Evolutionary conservation across 768 basidiomycete genomes (phyloP), one percentile per base, ranked within the genome.

Genomic region (Boletellus emodensis): DNA sequence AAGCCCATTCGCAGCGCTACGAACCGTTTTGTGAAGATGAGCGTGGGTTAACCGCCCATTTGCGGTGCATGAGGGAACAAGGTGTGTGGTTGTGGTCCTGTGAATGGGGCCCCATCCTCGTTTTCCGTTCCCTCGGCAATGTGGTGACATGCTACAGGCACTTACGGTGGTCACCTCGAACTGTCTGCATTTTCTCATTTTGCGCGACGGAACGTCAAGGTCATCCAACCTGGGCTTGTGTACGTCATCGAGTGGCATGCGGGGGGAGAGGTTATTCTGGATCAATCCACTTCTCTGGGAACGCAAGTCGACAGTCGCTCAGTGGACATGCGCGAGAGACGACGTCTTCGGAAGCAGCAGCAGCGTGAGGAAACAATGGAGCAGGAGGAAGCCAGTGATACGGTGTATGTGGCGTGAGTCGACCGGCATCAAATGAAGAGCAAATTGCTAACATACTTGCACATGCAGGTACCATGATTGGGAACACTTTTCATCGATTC

Each of bases 401-500:
- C 87, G 3, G 75, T 93, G 15, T 93, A 92, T 71, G 88, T 93
- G 51, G 91, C 91, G 87, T 91, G 70, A 66, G 89, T 85, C 20
- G 45, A 48, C 54, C 47, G n/a, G 33, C 12, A 45, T 48, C 42
- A 49, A 49, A 55, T 45, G 18, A 46, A 43, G n/a, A 36, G 38
- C 35, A 45, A 24, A 24, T 52, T 6, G 24, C 45, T 59, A 48
- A 57, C 62, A 44, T 49, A 50, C 24, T 22, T 41, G 49, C 11
- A 42, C 36, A 22, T 26, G 40, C 60, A 90, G 89, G 28, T 94
- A 92, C 65, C 87, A 94, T 61, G 90, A 93, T 66, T 94, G 90
- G 89, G 92, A 95, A 62, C 93, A 95, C 64, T 95, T 94, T 61
- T 92, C 89, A 12, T 90, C 87, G n/a, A 89, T 95, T 51, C 86